A percentile compares a stretch with the other conserved stretches of the same genome.
phyloP scores from a whole-genome alignment of 352 stramenopile genomes.

The Globisporangium irregulare region DNA sequence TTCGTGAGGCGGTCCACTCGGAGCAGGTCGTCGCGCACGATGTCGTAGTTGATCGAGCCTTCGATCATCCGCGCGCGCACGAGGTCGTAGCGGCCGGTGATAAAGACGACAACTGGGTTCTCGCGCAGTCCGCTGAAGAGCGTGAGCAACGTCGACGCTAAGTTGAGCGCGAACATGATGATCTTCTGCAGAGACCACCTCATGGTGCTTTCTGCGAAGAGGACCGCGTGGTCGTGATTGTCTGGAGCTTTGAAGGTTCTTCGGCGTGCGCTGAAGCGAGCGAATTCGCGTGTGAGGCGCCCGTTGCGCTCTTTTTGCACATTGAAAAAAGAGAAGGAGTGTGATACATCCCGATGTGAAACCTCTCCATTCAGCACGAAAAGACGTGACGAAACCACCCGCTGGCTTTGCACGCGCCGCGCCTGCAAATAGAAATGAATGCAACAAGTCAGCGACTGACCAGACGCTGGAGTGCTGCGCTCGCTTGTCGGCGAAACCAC shows the following conservation, averaged over 20 bases:
- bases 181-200: slow-evolving; percentile 4
- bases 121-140: slow-evolving; percentile 31
- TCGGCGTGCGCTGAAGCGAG: neutral
- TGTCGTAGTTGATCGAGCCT: slow-evolving; percentile 30
- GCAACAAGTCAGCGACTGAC: too few relatives aligned
- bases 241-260: neutral
- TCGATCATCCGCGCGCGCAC: slow-evolving; percentile 22
- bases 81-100: slow-evolving; percentile 23
- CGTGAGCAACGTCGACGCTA: slow-evolving; percentile 28
- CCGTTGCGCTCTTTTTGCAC: too few relatives aligned
- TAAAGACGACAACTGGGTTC: slow-evolving; percentile 28
- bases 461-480: too few relatives aligned
- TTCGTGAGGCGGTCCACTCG: slow-evolving; percentile 16
- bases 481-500: too few relatives aligned
- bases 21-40: slow-evolving; percentile 21
- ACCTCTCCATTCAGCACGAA: too few relatives aligned
- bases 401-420: too few relatives aligned
- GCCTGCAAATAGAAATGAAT: too few relatives aligned
- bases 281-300: neutral
- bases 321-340: too few relatives aligned
- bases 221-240: neutral
- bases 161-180: slow-evolving; percentile 18
- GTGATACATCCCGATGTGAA: too few relatives aligned
- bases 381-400: too few relatives aligned
- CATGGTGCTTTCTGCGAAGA: neutral